These are phyloP conservation scores for Plasmodium vivax DNA, from an alignment of 169 alveolate genomes.

Conservation along the genomic window DNA sequence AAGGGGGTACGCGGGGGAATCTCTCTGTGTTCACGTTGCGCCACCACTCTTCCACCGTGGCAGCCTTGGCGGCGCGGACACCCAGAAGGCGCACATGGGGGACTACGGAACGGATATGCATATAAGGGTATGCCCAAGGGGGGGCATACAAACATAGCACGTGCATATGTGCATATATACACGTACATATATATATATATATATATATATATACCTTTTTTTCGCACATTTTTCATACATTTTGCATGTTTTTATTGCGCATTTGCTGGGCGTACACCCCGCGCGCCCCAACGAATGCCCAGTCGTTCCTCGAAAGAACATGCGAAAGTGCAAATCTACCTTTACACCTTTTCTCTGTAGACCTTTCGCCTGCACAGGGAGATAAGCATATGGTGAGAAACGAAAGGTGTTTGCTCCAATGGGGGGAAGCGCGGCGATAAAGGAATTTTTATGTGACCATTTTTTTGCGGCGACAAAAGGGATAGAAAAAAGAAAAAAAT, in stretches of 20 bases:
- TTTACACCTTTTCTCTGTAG: not conserved
- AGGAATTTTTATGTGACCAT: not conserved
- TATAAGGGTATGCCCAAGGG: not conserved
- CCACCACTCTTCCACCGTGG: not conserved
- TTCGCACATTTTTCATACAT: not conserved
- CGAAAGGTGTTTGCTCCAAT: not conserved
- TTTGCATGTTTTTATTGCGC: not conserved
- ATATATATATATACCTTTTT: no score
- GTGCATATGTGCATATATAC: no score
- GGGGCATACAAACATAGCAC: not conserved
- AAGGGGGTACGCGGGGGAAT: not conserved
- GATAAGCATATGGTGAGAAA: not conserved
- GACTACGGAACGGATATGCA: not conserved
- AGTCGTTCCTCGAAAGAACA: not conserved
- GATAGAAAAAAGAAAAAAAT: not conserved
- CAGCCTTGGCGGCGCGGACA: not conserved
- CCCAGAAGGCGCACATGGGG: not conserved
- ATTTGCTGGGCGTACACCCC: not conserved
- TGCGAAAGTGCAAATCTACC: not conserved
- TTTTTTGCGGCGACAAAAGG: not conserved
- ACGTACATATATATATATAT: no score
- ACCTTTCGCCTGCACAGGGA: not conserved
- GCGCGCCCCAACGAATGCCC: not conserved
- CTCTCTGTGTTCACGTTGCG: not conserved
- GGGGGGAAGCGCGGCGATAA: not conserved